A percentile compares a stretch with the other conserved stretches of the same genome.
These are phyloP conservation scores for Termitomyces sp. DNA, from an alignment of 768 basidiomycete species.

Conservation along the genomic window DNA sequence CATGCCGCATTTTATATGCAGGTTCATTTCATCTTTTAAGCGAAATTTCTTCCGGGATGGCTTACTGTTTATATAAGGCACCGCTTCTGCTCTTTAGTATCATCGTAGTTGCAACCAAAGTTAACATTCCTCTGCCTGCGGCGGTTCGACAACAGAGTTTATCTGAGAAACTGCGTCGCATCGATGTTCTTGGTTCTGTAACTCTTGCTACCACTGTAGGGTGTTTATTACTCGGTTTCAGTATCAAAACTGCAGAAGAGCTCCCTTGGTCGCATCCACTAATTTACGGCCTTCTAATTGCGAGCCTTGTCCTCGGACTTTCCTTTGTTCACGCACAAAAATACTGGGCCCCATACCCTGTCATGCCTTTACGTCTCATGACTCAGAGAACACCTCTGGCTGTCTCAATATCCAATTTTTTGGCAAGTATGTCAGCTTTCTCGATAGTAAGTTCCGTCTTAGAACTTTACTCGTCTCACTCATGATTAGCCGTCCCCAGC, in stretches of 20 bases:
- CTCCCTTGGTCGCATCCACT: slow-evolving; percentile 70
- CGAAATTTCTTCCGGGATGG: neutral
- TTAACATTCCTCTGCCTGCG: slow-evolving; percentile 71
- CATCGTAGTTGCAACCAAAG: slow-evolving; percentile 65
- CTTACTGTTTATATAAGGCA: slow-evolving; percentile 38
- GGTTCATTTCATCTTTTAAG: slow-evolving; percentile 34
- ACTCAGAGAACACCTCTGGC: slow-evolving; percentile 76
- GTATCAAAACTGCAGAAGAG: slow-evolving; percentile 73
- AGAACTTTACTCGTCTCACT: slow-evolving; percentile 16
- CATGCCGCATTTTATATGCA: slow-evolving; percentile 82
- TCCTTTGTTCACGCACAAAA: slow-evolving; percentile 79
- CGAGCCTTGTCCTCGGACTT: slow-evolving; percentile 47
- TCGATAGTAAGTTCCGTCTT: slow-evolving; percentile 53
- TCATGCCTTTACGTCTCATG: slow-evolving; percentile 83
- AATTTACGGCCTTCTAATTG: slow-evolving; percentile 59
- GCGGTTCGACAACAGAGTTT: slow-evolving; percentile 55
- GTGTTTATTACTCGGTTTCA: slow-evolving; percentile 69
- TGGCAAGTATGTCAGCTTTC: slow-evolving; percentile 73
- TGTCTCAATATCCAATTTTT: slow-evolving; percentile 74
- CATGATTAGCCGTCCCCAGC: slow-evolving; percentile 26
- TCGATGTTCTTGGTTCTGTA: slow-evolving; percentile 81
- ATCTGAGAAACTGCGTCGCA: slow-evolving; percentile 63
- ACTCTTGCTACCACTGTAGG: slow-evolving; percentile 73
- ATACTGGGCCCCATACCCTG: slow-evolving; percentile 73
- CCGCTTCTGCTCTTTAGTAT: slow-evolving; percentile 74